Percentiles rank a stretch among this genome's conserved stretches.
Evolutionary conservation across 805 yeast genomes (phyloP).

Genomic region (Yamadazyma kitorensis): DNA sequence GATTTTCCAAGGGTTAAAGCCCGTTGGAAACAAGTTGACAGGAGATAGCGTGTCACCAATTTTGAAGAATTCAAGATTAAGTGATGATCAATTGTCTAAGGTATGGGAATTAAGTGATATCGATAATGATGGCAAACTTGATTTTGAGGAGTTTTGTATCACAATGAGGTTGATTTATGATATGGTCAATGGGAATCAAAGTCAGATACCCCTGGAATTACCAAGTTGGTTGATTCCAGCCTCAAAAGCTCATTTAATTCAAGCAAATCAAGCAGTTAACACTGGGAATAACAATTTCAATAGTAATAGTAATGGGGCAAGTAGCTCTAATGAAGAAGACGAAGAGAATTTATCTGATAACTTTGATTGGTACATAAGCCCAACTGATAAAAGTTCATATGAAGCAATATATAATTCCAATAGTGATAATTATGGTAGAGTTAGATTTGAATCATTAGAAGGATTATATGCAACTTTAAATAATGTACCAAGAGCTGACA

Average conservation of each 20-base stretch:
- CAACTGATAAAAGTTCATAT: slow-evolving; percentile 75
- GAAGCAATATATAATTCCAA: slow-evolving; percentile 73
- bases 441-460: slow-evolving; percentile 67
- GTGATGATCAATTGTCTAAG: slow-evolving; percentile 70
- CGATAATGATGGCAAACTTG: slow-evolving; percentile 86
- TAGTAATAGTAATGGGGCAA: slow-evolving; percentile 26
- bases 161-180: slow-evolving; percentile 96
- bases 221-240: slow-evolving; percentile 95
- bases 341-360: slow-evolving; percentile 58
- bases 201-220: slow-evolving; percentile 60
- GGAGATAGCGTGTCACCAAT: slow-evolving; percentile 87
- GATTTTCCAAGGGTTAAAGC: slow-evolving; percentile 86
- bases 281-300: slow-evolving; percentile 17
- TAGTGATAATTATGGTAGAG: slow-evolving; percentile 76
- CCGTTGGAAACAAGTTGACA: slow-evolving; percentile 71
- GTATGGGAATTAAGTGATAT: slow-evolving; percentile 94
- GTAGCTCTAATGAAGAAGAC: slow-evolving; percentile 54
- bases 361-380: slow-evolving; percentile 96
- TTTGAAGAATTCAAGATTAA: slow-evolving; percentile 82
- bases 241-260: slow-evolving; percentile 77
- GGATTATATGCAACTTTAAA: slow-evolving; percentile 66
- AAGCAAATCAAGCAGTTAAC: slow-evolving; percentile 73
- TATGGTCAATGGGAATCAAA: slow-evolving; percentile 66
- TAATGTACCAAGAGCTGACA: slow-evolving; percentile 78
- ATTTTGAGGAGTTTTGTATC: slow-evolving; percentile 96